Evolutionary conservation across 257 asterid species (phyloP), one percentile per base, ranked within the genome.

Genomic region (Plantago ovata): DNA sequence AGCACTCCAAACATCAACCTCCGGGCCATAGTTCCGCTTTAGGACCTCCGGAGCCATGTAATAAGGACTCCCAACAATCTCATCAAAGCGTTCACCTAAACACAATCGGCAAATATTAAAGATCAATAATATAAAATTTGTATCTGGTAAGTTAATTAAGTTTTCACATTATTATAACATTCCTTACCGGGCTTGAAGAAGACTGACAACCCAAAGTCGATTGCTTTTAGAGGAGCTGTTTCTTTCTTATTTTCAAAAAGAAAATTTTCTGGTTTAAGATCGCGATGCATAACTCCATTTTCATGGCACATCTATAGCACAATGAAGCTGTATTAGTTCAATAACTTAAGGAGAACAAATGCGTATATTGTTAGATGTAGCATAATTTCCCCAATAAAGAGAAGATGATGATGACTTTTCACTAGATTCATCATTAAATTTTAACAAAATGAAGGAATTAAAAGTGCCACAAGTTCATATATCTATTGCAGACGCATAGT

Each of bases 41-140:
- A 84, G 69, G 58, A 84, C 89, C 76, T 84, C 93, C 0, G 93
- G 89, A 61, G 89, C 89, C 89, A 81, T 81, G 75, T 79, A 79
- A 23, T 83, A 83, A 16, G 91, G 91, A 61, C 91, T 83, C 63
- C 91, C 91, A 13, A 82, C 85, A 60, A 82, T 82, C 69, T 82
- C 85, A 50, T 76, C 74, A 61, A 82, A 82, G 45, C 42, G 65
- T 44, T 82, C 85, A 41, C 85, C 89, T 79, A 67, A 47, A 54
- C 16, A 56, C 10, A 33, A 38, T 28, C 13, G 52, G 20, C 36
- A 46, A 0, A 59, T 10, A 49, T 3, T 11, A 13, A 33, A 55
- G 2, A 3, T 13, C 38, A 48, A 12, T 13, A 7, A 6, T 3
- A 3, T 28, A 6, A 28, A 4, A 28, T 28, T 28, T 28, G 7